Percentiles rank a stretch among this genome's conserved stretches.
These are phyloP conservation scores for Solanum lycopersicoides DNA, from an alignment of 257 asterid genomes.

Conservation along the genomic window DNA sequence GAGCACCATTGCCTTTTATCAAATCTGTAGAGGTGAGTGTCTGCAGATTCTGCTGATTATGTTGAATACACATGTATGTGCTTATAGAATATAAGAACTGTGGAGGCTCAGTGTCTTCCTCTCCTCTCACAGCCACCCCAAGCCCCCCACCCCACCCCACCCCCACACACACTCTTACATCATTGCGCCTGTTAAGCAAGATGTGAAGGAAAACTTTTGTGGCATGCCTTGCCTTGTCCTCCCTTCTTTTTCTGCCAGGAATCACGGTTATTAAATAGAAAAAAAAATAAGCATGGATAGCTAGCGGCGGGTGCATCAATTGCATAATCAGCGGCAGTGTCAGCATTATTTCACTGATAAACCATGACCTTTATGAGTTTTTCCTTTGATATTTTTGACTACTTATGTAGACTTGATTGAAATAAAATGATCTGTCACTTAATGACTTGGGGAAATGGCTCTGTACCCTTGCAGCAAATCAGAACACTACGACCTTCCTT, in stretches of 20 bases:
- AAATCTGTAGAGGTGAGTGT: slow-evolving; percentile 61
- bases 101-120: neutral
- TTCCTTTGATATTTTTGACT: neutral
- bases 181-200: neutral
- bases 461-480: neutral
- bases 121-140: neutral
- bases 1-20: slow-evolving; percentile 78
- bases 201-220: neutral
- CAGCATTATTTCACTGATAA: neutral
- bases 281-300: neutral
- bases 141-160: too few relatives aligned
- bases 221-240: neutral
- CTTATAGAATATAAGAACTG: neutral
- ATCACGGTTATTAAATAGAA: neutral
- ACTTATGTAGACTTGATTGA: neutral
- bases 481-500: neutral
- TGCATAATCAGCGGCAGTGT: neutral
- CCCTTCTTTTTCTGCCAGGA: neutral
- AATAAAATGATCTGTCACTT: neutral
- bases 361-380: neutral
- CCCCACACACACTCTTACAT: neutral
- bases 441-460: neutral
- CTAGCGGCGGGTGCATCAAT: neutral
- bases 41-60: neutral
- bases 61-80: neutral